These are phyloP conservation scores for Nannochloris sp. DNA, from an alignment of 139 green algal species.

Conservation along the genomic window DNA sequence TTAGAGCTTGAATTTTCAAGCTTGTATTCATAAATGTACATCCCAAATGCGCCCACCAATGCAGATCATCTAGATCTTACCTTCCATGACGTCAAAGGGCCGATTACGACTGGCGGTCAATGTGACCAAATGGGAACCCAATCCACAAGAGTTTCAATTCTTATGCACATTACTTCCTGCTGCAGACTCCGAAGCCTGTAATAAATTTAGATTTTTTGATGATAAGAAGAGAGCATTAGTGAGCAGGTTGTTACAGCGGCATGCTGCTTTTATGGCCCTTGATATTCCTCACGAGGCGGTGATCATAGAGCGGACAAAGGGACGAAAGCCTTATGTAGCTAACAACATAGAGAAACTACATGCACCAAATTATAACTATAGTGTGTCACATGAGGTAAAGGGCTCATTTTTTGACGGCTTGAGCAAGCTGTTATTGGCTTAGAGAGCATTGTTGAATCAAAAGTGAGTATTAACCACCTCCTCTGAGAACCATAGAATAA, in stretches of 20 bases:
- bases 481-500: too few species aligned
- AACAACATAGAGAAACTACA: not conserved
- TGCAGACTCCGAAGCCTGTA: slow-evolving; percentile 4
- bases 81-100: too few species aligned
- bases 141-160: slow-evolving; percentile 20
- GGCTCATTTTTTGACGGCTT: not conserved
- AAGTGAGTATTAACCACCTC: not conserved
- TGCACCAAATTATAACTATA: slow-evolving; percentile 82
- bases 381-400: slow-evolving; percentile 71
- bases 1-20: too few species aligned
- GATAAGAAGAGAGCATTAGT: slow-evolving; percentile 50
- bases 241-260: slow-evolving; percentile 42
- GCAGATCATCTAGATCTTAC: too few species aligned
- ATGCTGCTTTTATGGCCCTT: slow-evolving; percentile 9
- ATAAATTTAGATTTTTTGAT: slow-evolving; percentile 10
- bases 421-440: too few species aligned
- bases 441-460: too few species aligned
- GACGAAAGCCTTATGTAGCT: slow-evolving; percentile 56
- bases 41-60: too few species aligned
- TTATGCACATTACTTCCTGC: slow-evolving; percentile 24
- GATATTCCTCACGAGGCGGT: slow-evolving; percentile 29
- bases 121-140: slow-evolving; percentile 20
- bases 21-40: too few species aligned
- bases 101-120: slow-evolving; percentile 37
- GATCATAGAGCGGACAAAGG: slow-evolving; percentile 42